Base-by-base conservation (phyloP, 768 basidiomycete species). In the Leccinum incarnatum region DNA sequence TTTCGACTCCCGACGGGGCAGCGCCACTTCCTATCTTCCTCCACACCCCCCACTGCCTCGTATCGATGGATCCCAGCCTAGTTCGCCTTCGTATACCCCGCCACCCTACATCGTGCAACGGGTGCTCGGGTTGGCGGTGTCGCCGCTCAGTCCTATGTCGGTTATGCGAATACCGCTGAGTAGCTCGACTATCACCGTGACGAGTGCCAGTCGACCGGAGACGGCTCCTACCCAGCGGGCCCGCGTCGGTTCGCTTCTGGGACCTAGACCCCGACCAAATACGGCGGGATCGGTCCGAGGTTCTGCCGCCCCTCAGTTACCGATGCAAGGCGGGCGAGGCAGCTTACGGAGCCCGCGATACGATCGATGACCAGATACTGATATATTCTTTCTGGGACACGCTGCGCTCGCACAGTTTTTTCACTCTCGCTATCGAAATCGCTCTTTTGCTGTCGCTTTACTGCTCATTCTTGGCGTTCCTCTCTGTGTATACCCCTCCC, bases 1-100 rank as follows among this genome's bases (percentile, higher is more conserved):
- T 48, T 42, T 69, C 10, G 73, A 73, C 51, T 73, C 72, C 15
- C 75, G 72, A 19, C 69, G 73, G 29, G 69, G 63, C 0, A 77
- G 75, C 15, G 69, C 63, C 11, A 62, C 65, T n/a, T 72, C 76
- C 42, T 72, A 63, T 49, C 74, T 80, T 17, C 77, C 77, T n/a
- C 74, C 77, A 2, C 80, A 79, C 27, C 76, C 80, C 5, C 74
- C 77, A 6, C 68, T 79, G 11, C 77, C 77, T 51, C 65, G 62
- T 45, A 56, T 42, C 15, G 62, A 63, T 25, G 60, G 64, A 15
- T 68, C 67, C 11, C 69, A 67, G 19, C n/a, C 60, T 4, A 63
- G 40, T 27, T 54, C 59, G 2, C 63, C 61, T 9, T 37, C 45
- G 8, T 64, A 54, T 2, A 60, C 63, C 2, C 71, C 69, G 1